A percentile compares a stretch with the other conserved stretches of the same genome.
Evolutionary conservation across 768 basidiomycete species (phyloP).

Genomic region (Megacollybia marginata): DNA sequence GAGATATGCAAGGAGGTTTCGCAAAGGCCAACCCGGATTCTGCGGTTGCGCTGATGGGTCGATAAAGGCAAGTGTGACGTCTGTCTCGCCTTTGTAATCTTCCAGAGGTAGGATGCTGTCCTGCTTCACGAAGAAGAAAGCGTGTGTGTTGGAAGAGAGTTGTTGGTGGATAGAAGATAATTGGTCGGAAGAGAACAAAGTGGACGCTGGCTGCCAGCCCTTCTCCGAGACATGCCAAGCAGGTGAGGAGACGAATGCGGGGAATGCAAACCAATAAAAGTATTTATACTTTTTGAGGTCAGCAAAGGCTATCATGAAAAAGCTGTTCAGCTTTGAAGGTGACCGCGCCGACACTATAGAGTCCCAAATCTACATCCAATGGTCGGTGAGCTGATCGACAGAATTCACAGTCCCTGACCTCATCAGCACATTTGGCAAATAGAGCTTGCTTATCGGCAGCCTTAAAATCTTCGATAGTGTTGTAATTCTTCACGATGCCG

Average conservation of each 20-base stretch:
- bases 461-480: slow-evolving; percentile 95
- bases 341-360: slow-evolving; percentile 45
- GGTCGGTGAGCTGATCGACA: not conserved
- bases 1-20: slow-evolving; percentile 86
- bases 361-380: slow-evolving; percentile 22
- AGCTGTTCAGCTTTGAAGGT: slow-evolving; percentile 56
- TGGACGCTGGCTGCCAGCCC: not conserved
- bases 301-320: slow-evolving; percentile 88
- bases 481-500: slow-evolving; percentile 88
- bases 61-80: slow-evolving; percentile 51
- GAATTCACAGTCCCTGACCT: slow-evolving; percentile 33
- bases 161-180: slow-evolving; percentile 46
- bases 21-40: slow-evolving; percentile 88
- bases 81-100: slow-evolving; percentile 37
- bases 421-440: slow-evolving; percentile 65
- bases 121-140: slow-evolving; percentile 56
- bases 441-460: slow-evolving; percentile 82
- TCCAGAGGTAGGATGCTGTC: slow-evolving; percentile 46
- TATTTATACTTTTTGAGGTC: slow-evolving; percentile 98
- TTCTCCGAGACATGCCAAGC: slow-evolving; percentile 65
- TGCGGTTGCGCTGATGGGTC: slow-evolving; percentile 78
- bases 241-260: slow-evolving; percentile 84
- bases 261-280: slow-evolving; percentile 98
- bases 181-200: slow-evolving; percentile 19
- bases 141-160: slow-evolving; percentile 31